Percentiles rank a stretch among this genome's conserved stretches.
Conservation (phyloP, 352 stramenopile species). For the Phytophthora pluvialis region DNA sequence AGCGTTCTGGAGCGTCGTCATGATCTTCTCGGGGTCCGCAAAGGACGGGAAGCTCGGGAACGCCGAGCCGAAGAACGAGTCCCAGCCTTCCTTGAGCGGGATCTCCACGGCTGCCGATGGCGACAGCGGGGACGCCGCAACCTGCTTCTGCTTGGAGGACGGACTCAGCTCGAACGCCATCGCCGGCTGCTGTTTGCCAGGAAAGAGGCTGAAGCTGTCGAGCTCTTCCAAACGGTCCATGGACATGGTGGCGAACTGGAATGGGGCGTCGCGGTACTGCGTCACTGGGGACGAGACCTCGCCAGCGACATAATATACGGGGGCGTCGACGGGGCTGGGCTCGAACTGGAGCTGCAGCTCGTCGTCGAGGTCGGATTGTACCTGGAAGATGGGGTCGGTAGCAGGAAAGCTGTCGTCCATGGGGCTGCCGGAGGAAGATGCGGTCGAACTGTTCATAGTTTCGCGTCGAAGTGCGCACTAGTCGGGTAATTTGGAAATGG, state of each 20-base stretch:
- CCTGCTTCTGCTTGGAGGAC: constrained; percentile 18
- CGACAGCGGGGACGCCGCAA: constrained; percentile 48
- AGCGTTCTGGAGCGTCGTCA: constrained; percentile 51
- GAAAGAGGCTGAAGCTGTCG: constrained; percentile 29
- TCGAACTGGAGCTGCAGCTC: constrained; percentile 43
- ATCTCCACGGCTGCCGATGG: constrained; percentile 58
- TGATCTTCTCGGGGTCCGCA: constrained; percentile 50
- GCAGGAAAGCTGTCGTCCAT: constrained; percentile 10
- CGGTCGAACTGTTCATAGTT: constrained; percentile 33
- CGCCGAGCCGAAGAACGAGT: constrained; percentile 51
- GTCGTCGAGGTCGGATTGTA: constrained; percentile 30
- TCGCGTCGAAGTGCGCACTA: constrained; percentile 18
- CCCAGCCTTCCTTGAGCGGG: constrained; percentile 54
- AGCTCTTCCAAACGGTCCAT: constrained; percentile 26
- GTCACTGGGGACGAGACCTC: constrained; percentile 27
- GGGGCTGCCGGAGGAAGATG: constrained; percentile 26
- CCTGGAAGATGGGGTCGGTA: constrained; percentile 26
- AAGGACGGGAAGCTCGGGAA: constrained; percentile 64
- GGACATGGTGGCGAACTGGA: constrained; percentile 46
- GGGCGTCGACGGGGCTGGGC: neutral
- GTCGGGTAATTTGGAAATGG: constrained; percentile 26
- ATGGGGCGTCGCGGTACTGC: constrained; percentile 53
- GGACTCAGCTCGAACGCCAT: constrained; percentile 5
- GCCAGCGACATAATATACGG: constrained; percentile 15
- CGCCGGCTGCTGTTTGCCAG: constrained; percentile 13